Percentiles rank a stretch among this genome's conserved stretches.
phyloP scores from a whole-genome alignment of 257 asterid genomes.

The Fraxinus pennsylvanica region DNA sequence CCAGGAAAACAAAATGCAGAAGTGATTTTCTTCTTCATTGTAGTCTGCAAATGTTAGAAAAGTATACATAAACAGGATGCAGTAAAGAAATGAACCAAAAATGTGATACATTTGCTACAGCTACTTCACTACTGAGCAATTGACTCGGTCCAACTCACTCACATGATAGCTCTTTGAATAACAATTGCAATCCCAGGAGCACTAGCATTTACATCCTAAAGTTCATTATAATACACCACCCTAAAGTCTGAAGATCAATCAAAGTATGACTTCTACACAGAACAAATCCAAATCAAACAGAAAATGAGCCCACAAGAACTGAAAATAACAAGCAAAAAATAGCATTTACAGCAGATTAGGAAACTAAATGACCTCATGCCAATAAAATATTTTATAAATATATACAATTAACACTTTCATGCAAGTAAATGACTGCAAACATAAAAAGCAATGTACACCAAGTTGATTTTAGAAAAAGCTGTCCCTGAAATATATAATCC shows the following conservation, averaged over 20 bases:
- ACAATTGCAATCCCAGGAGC: slow-evolving; percentile 6
- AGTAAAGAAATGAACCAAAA: slow-evolving; percentile 23
- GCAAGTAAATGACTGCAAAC: slow-evolving; percentile 21
- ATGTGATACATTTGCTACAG: slow-evolving; percentile 20
- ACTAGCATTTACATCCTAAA: slow-evolving; percentile 11
- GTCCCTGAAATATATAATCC: neutral
- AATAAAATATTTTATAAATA: neutral
- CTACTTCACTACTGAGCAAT: slow-evolving; percentile 17
- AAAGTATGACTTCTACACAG: neutral
- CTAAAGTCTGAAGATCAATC: slow-evolving; percentile 3
- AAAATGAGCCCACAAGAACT: neutral
- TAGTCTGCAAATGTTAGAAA: slow-evolving; percentile 67
- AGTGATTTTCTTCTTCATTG: slow-evolving; percentile 89
- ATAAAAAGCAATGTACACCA: neutral
- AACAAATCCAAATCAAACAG: neutral
- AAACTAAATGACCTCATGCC: slow-evolving; percentile 1
- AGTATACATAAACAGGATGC: slow-evolving; percentile 29
- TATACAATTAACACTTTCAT: neutral
- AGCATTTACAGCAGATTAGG: neutral
- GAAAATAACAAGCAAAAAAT: neutral
- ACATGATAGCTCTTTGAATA: neutral
- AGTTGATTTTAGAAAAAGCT: neutral
- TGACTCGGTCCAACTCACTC: slow-evolving; percentile 17
- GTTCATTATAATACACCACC: slow-evolving; percentile 10
- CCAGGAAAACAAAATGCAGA: slow-evolving; percentile 84